Conservation (phyloP, 441 rosid genomes). For the Adansonia madagascariensis region DNA sequence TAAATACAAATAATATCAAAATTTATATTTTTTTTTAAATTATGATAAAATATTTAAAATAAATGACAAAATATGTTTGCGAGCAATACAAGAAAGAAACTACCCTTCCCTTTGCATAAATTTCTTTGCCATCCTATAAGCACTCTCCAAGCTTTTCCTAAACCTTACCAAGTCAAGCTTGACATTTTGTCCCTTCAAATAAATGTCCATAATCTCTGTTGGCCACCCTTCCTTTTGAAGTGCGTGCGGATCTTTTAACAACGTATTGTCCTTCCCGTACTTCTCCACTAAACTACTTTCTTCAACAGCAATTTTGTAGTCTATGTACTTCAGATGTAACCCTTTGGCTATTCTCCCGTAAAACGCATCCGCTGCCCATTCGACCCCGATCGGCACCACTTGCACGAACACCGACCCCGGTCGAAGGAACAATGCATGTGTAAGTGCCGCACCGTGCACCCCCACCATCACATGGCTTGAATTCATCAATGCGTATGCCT, state of each 20-base stretch:
- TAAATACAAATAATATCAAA: not conserved
- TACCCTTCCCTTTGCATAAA: constrained; percentile 44
- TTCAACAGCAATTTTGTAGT: constrained; percentile 39
- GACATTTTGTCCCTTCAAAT: constrained; percentile 64
- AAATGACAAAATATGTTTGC: too few relatives aligned
- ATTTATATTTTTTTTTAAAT: too few relatives aligned
- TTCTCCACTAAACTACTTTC: constrained; percentile 60
- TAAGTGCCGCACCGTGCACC: constrained; percentile 71
- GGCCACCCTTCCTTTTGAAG: constrained; percentile 47
- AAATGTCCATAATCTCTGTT: constrained; percentile 44
- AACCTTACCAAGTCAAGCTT: constrained; percentile 48
- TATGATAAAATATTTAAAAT: too few relatives aligned
- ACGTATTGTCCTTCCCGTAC: constrained; percentile 39
- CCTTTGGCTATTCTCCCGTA: constrained; percentile 46
- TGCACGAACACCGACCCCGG: constrained; percentile 55
- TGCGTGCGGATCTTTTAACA: constrained; percentile 52
- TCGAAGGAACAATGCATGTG: constrained; percentile 54
- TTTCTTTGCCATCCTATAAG: constrained; percentile 41
- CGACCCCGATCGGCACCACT: constrained; percentile 58
- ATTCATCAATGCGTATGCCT: constrained; percentile 43
- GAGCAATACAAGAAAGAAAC: not conserved
- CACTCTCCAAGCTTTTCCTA: constrained; percentile 36
- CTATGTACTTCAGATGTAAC: constrained; percentile 50
- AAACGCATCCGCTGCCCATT: constrained; percentile 53
- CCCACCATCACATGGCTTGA: constrained; percentile 62